Evolutionary conservation across 192 early-diverging fungal genomes (phyloP), one percentile per base, ranked within the genome.

Genomic region (Coemansia sp.): DNA sequence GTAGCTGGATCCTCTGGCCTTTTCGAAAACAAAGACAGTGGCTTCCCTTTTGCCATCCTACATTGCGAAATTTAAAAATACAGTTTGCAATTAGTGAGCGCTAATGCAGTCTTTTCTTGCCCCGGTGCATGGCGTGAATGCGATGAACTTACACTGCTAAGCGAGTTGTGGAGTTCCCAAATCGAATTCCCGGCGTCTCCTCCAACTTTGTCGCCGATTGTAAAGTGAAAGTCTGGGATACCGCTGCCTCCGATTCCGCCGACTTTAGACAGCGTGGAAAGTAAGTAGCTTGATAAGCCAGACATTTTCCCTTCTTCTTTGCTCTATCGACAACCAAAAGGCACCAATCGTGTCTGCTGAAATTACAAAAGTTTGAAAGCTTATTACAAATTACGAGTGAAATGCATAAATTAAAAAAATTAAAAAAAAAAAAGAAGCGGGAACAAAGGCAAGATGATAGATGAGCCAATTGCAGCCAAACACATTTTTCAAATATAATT

Each of bases 11-110:
- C 90, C 78, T 41, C 83, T 83, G 19, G 67, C 60, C 49, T 85
- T 79, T 72, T 94, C 93, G 68, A 95, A 95, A 9, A 90, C 85
- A 74, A 98, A 96, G 10, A 96, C 87, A 11, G 93, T 87, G 2
- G 89, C 89, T 22, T 84, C 64, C 11, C 85, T 83, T 56, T 84
- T 83, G 58, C 89, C 88, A 13, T 90, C 87, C 54, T 56, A 56
- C 4, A 56, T 85, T 89, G 64, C 72, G 25, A 38, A 29, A 42
- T 46, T 11, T 6, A 46, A 41, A 40, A 40, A 20, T 35, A 19
- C 15, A 0, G 9, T 65, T 55, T 54, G 0, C 10, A 14, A 46
- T 14, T n/a, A 19, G 43, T n/a, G n/a, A 9, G 13, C 13, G 43
- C 8, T 0, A n/a, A 19, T 46, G 43, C 43, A 50, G 19, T 25